These are phyloP conservation scores for Aspergillus quadrilineatus DNA, from an alignment of 2,329 filamentous ascomycete genomes.

Conservation along the genomic window DNA sequence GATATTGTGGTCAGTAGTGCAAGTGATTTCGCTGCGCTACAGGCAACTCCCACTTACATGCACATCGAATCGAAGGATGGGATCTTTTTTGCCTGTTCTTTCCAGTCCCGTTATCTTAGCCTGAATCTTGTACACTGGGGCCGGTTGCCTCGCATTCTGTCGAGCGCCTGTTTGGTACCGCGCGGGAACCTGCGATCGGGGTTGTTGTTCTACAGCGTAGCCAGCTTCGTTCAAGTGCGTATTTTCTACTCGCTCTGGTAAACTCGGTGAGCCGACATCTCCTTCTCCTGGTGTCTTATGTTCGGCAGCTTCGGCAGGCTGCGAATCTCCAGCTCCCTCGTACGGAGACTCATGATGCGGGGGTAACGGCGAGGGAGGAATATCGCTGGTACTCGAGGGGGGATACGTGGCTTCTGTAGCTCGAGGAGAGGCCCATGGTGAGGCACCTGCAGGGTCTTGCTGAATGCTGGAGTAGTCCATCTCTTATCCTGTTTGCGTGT, in stretches of 20 bases:
- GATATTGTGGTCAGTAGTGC: slow-evolving; percentile 6
- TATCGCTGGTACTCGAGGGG: slow-evolving; percentile 35
- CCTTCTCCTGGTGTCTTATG: slow-evolving; percentile 19
- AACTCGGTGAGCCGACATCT: slow-evolving; percentile 42
- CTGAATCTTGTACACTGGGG: slow-evolving; percentile 79
- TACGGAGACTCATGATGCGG: slow-evolving; percentile 38
- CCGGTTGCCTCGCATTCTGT: slow-evolving; percentile 45
- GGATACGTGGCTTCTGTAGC: slow-evolving; percentile 46
- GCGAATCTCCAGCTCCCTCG: slow-evolving; percentile 24
- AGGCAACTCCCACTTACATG: slow-evolving; percentile 63
- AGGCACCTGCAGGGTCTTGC: slow-evolving; percentile 57
- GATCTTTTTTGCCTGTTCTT: slow-evolving; percentile 91
- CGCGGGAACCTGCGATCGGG: slow-evolving; percentile 45
- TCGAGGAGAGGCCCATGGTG: slow-evolving; percentile 64
- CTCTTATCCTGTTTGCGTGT: slow-evolving; percentile 11
- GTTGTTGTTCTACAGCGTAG: slow-evolving; percentile 43
- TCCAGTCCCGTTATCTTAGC: slow-evolving; percentile 94
- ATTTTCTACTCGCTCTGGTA: slow-evolving; percentile 44
- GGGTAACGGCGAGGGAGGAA: slow-evolving; percentile 44
- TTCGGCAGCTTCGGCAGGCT: slow-evolving; percentile 19
- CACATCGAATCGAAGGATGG: slow-evolving; percentile 91
- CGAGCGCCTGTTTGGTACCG: slow-evolving; percentile 48
- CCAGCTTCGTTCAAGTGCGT: slow-evolving; percentile 41
- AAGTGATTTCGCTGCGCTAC: not conserved
- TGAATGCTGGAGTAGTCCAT: slow-evolving; percentile 68